phyloP scores from a whole-genome alignment of 2,329 filamentous ascomycete genomes.

The Thelonectria olida region DNA sequence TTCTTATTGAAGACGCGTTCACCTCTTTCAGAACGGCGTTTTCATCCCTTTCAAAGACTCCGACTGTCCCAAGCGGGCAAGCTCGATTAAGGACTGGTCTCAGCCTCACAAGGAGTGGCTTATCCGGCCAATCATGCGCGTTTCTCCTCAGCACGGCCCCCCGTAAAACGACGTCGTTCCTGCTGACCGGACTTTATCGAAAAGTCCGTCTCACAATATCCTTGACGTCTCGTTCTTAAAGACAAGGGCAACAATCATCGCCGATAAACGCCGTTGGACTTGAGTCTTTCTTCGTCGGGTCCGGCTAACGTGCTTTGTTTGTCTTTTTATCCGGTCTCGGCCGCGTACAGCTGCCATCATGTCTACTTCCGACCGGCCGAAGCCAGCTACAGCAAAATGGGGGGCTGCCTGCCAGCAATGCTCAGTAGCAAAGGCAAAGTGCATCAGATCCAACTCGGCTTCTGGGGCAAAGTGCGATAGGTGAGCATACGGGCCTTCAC shows the following conservation, averaged over 20 bases:
- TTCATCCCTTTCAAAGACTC: constrained; percentile 20
- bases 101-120: constrained; percentile 19
- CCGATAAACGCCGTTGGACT: constrained; percentile 40
- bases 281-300: constrained; percentile 21
- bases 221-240: constrained; percentile 10
- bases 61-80: constrained; percentile 1
- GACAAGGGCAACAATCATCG: constrained; percentile 3
- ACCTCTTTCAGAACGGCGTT: constrained; percentile 28
- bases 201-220: constrained; percentile 23
- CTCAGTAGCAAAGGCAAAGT: constrained; percentile 60
- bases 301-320: constrained; percentile 18
- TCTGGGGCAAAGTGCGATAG: constrained; percentile 56
- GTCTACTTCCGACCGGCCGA: constrained; percentile 35
- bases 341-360: constrained; percentile 17
- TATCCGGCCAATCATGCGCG: constrained; percentile 19
- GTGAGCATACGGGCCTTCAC: constrained; percentile 37
- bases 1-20: too few relatives aligned
- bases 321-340: constrained; percentile 9
- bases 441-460: constrained; percentile 52
- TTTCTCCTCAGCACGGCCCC: background rate
- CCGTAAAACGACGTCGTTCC: background rate
- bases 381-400: constrained; percentile 55
- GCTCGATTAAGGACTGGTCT: background rate
- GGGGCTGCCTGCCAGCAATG: constrained; percentile 59
- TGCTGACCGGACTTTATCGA: constrained; percentile 24